Evolutionary conservation across 2,329 filamentous ascomycete genomes (phyloP).

Genomic region (Epicoccum nigrum): DNA sequence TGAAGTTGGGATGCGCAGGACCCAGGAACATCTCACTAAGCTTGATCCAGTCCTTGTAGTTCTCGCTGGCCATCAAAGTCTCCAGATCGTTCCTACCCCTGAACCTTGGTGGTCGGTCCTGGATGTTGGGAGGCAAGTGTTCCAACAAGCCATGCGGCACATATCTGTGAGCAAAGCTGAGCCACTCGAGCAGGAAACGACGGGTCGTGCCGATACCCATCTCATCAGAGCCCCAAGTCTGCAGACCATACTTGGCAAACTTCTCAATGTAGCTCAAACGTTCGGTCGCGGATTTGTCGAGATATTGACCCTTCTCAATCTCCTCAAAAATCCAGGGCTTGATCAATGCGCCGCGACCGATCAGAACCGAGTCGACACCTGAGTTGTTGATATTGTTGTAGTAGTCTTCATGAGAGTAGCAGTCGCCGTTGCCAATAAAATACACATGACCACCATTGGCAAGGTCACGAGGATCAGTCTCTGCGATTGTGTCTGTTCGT

Average conservation of each 20-base stretch:
- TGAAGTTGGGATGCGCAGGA: slow-evolving; percentile 85
- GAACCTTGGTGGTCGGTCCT: slow-evolving; percentile 87
- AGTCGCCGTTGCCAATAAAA: slow-evolving; percentile 96
- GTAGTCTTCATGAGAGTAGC: slow-evolving; percentile 92
- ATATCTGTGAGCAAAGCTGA: slow-evolving; percentile 92
- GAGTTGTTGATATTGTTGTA: slow-evolving; percentile 75
- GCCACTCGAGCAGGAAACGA: slow-evolving; percentile 91
- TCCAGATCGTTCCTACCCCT: slow-evolving; percentile 87
- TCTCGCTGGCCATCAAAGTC: slow-evolving; percentile 85
- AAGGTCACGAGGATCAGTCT: slow-evolving; percentile 76
- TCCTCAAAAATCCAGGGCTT: slow-evolving; percentile 99
- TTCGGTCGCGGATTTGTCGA: slow-evolving; percentile 92
- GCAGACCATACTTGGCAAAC: slow-evolving; percentile 87
- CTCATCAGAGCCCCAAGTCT: slow-evolving; percentile 96
- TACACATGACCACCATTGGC: slow-evolving; percentile 74
- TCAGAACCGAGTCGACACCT: slow-evolving; percentile 92
- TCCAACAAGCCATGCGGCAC: slow-evolving; percentile 89
- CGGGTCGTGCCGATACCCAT: slow-evolving; percentile 88
- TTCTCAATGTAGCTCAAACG: slow-evolving; percentile 85
- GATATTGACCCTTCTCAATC: slow-evolving; percentile 87
- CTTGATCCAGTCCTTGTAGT: slow-evolving; percentile 98
- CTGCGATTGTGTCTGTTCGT: slow-evolving; percentile 75
- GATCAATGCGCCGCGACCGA: slow-evolving; percentile 92
- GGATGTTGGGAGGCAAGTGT: slow-evolving; percentile 82
- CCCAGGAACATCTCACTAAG: slow-evolving; percentile 99